A percentile compares a stretch with the other conserved stretches of the same genome.
Conservation (phyloP, 805 yeast species). For the Wickerhamomyces bisporus region DNA sequence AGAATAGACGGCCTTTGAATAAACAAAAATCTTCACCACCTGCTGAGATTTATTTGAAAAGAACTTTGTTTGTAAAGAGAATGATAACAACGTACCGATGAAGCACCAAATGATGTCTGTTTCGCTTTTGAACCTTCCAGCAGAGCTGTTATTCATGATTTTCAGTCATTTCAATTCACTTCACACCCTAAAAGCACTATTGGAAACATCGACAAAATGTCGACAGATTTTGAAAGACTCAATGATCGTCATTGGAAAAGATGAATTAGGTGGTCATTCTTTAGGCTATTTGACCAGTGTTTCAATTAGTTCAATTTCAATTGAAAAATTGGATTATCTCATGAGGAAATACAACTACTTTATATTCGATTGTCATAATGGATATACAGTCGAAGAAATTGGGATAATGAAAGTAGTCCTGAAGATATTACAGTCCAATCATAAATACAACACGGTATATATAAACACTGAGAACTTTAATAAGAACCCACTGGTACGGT, state of each 20-base stretch:
- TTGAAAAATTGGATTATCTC: conserved; percentile 3
- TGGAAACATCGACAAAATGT: conserved; percentile 6
- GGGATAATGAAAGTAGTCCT: conserved; percentile 13
- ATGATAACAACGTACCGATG: too few species aligned
- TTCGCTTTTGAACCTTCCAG: conserved; percentile 14
- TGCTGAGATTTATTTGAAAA: too few species aligned
- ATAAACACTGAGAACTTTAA: conserved; percentile 4
- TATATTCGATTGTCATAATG: conserved; percentile 6
- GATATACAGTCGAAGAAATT: conserved; percentile 1
- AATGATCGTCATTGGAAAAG: conserved; percentile 9
- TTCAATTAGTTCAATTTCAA: conserved; percentile 7
- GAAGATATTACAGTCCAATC: conserved; percentile 6
- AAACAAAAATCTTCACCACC: too few species aligned
- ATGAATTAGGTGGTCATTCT: neutral
- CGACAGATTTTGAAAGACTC: conserved; percentile 6
- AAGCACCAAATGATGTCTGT: neutral
- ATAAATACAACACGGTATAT: conserved; percentile 12
- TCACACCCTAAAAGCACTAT: conserved; percentile 8
- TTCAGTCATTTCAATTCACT: conserved; percentile 7
- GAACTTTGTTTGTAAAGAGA: too few species aligned
- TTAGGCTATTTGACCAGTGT: conserved; percentile 1
- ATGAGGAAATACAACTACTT: conserved; percentile 10
- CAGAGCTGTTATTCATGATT: conserved; percentile 11
- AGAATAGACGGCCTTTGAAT: neutral
- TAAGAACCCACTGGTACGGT: conserved; percentile 8